Evolutionary conservation across 1,284 basidiomycete genomes (phyloP), one percentile per base, ranked within the genome.

Genomic region (Sparassis latifolia): DNA sequence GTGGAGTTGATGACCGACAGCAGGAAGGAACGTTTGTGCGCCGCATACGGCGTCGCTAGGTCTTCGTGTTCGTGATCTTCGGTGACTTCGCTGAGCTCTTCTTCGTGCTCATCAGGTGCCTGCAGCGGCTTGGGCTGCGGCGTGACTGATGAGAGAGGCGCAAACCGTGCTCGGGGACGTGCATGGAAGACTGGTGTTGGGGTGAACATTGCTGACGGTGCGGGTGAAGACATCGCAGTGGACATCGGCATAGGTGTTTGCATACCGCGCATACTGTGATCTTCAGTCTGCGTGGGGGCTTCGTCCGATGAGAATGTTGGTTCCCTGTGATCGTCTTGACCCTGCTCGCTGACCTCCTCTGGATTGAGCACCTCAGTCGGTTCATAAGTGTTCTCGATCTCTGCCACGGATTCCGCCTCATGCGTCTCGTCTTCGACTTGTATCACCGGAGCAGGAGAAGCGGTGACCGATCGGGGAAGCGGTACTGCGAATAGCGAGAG

Each of bases 1-100:
- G 81, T 85, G 2, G 86, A 87, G 62, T 89, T 85, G 61, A 89
- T 86, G 20, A 90, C 82, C 3, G 82, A 82, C 35, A 90, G 73
- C 4, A 90, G 75, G 69, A 90, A 89, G 0, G 86, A 88, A 20
- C 79, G 76, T 42, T 84, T 79, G 53, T 84, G 80, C 9, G 80
- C 77, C 52, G 7, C n/a, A 3, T 79, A 72, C 1, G 87, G 87
- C 2, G 87, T 90, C 28, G 80, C 59, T 0, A 68, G 70, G 40
- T 72, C 63, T 35, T 56, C 54, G 32, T 52, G 49, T 4, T 52
- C 51, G 12, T 53, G 55, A 32, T 52, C 54, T 29, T 46, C 43
- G 2, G 42, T 37, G 2, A 46, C 51, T 27, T 44, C 44, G 29
- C 50, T 45, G 39, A 61, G 59, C 2, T 62, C 58, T 12, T 66